Evolutionary conservation across 371 early-diverging fungal species (phyloP), one percentile per base, ranked within the genome.

Genomic region (Conidiobolus incongruus): DNA sequence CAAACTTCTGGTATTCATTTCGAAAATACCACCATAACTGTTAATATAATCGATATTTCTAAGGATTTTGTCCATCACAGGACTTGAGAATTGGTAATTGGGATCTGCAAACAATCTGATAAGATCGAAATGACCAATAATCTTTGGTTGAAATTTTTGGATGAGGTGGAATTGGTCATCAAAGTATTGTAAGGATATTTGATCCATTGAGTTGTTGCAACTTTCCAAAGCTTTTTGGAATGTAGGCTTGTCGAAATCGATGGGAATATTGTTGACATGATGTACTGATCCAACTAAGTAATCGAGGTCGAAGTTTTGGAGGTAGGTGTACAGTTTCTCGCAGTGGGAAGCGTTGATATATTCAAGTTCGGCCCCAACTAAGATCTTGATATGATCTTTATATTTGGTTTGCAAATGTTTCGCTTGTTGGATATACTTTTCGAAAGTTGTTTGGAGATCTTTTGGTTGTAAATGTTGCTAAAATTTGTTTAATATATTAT

Each of bases 271-370:
- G 29, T 61, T 52, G 2, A 86, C 71, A 47, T 95, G 94, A 56
- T 95, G 95, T 31, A 93, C 60, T 0, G 91, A 90, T 0, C 95
- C 95, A n/a, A 95, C 89, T 2, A 85, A 52, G 50, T 86, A 91
- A 49, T 92, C 79, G 7, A 45, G 72, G 13, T 47, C 48, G 12
- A 66, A 59, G 13, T 34, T 22, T 8, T 31, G 12, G 3, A 43
- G 22, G 26, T 45, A 38, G 12, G 16, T 28, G 37, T 41, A 47
- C 1, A 60, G 50, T 11, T 40, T 39, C 10, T 50, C 54, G 21
- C 49, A 58, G 47, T 60, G 58, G 4, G 4, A n/a, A 19, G 44
- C 50, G 50, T 40, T 40, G 44, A 88, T 83, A 59, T 60, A 69
- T 56, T 95, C 95, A 35, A 87, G 88, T 55, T 95, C 95, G 40